Base-by-base conservation (phyloP, 352 stramenopile genomes). In the Pythium guiyangense region DNA sequence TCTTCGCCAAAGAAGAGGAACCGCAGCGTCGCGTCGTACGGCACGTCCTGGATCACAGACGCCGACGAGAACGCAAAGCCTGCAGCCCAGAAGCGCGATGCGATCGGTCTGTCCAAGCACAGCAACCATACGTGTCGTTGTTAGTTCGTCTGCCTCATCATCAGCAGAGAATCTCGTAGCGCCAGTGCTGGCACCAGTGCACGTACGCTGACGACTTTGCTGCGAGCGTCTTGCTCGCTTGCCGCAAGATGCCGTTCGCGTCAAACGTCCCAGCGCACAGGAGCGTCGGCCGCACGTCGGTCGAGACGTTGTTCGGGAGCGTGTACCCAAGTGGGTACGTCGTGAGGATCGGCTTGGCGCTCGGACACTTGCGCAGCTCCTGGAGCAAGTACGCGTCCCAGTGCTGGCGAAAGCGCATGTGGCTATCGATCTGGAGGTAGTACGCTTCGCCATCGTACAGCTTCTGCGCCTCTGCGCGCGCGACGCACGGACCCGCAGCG, bases 1-100 rank as follows among this genome's bases (percentile, higher is more conserved):
- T 98, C 94, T 76, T 98, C 94, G 26, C 94, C 94, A 65, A 98
- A 98, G 62, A 98, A 98, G 3, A 98, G 64, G 50, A 96, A 85
- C 12, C 77, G 78, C 12, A 98, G 61, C 20, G 60, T 73, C 6
- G 64, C 67, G 63, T 98, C 92, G 63, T 98, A 98, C 0, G 83
- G 87, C 29, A 94, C 90, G 59, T 90, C 72, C 4, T 48, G 26
- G 3, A 90, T 69, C 3, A 87, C 77, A 18, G 58, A 29, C 10
- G 67, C 65, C 2, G 69, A 75, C 1, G 77, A 83, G 61, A 92
- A 90, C 10, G 79, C 68, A 64, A 88, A 92, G 0, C 79, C 79
- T n/a, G 82, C 82, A 42, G 82, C 82, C 79, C 79, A 92, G 25
- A 92, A 88, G 18, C 76, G 63, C 14, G 74, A 90, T 22, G 77